Evolutionary conservation across 192 early-diverging fungal species (phyloP).

Genomic region (Chytriomyces hyalinus): DNA sequence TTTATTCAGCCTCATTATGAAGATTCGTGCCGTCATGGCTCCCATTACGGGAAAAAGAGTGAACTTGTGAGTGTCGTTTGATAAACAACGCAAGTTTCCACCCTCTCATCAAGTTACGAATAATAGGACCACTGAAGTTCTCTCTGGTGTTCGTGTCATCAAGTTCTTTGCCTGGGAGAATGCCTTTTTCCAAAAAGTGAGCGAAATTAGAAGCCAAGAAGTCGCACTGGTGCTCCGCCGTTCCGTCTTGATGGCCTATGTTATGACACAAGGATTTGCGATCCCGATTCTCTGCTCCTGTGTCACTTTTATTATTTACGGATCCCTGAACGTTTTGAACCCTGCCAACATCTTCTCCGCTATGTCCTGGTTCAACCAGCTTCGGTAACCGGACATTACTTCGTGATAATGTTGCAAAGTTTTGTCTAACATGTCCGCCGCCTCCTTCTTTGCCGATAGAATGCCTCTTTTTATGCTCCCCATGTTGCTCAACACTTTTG

Average conservation of each 20-base stretch:
- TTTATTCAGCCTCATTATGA: conserved; percentile 43
- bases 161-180: conserved; percentile 79
- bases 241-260: conserved; percentile 42
- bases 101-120: conserved; percentile 51
- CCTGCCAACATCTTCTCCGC: conserved; percentile 52
- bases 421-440: conserved; percentile 47
- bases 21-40: conserved; percentile 48
- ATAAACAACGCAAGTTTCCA: conserved; percentile 48
- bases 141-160: conserved; percentile 76
- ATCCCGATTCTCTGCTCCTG: conserved; percentile 50
- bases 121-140: conserved; percentile 60
- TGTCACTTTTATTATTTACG: conserved; percentile 56
- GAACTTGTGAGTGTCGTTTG: conserved; percentile 77
- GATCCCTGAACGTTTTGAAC: conserved; percentile 37
- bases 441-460: not conserved
- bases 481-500: conserved; percentile 47
- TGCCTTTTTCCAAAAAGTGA: conserved; percentile 68
- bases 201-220: conserved; percentile 53
- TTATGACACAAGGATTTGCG: conserved; percentile 56
- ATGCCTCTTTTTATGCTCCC: conserved; percentile 64
- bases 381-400: conserved; percentile 17
- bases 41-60: conserved; percentile 74
- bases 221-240: conserved; percentile 47
- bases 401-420: not conserved
- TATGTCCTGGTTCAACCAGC: conserved; percentile 51